phyloP scores from a whole-genome alignment of 768 basidiomycete genomes.

The Gloeostereum incarnatum region DNA sequence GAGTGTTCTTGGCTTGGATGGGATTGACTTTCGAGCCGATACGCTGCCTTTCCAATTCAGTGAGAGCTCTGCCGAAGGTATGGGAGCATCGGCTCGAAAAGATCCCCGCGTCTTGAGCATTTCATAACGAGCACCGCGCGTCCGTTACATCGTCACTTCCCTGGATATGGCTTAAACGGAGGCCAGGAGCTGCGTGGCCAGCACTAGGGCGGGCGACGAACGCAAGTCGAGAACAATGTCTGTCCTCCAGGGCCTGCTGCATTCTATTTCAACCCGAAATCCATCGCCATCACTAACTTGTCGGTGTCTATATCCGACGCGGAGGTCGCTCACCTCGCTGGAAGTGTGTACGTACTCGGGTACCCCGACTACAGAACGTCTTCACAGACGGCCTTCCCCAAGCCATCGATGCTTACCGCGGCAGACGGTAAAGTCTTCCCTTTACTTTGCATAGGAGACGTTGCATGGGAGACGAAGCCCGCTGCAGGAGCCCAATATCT shows the following conservation, averaged over 20 bases:
- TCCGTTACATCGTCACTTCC: constrained; percentile 35
- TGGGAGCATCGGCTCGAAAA: constrained; percentile 24
- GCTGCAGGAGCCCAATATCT: constrained; percentile 43
- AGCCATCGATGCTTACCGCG: constrained; percentile 16
- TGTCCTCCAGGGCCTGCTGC: constrained; percentile 21
- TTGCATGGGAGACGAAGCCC: constrained; percentile 53
- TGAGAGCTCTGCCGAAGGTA: constrained; percentile 27
- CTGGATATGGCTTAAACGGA: constrained; percentile 18
- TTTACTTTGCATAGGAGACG: constrained; percentile 51
- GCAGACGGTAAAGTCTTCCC: constrained; percentile 45
- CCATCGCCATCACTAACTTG: constrained; percentile 35
- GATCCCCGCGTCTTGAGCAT: constrained; percentile 33
- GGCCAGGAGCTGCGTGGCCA: constrained; percentile 23
- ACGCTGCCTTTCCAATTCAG: constrained; percentile 30
- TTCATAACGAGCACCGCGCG: constrained; percentile 40
- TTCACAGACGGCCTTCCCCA: constrained; percentile 10
- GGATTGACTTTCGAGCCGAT: constrained; percentile 35
- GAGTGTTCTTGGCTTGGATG: constrained; percentile 35
- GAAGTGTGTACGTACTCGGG: constrained; percentile 13
- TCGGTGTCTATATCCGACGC: constrained; percentile 16
- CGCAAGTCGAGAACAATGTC: constrained; percentile 36
- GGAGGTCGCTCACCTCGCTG: constrained; percentile 20
- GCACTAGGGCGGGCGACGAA: constrained; percentile 27
- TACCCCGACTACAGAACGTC: constrained; percentile 8
- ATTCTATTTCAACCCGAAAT: constrained; percentile 18